Evolutionary conservation across 2,329 filamentous ascomycete genomes (phyloP).

Genomic region (Apiospora hydei): DNA sequence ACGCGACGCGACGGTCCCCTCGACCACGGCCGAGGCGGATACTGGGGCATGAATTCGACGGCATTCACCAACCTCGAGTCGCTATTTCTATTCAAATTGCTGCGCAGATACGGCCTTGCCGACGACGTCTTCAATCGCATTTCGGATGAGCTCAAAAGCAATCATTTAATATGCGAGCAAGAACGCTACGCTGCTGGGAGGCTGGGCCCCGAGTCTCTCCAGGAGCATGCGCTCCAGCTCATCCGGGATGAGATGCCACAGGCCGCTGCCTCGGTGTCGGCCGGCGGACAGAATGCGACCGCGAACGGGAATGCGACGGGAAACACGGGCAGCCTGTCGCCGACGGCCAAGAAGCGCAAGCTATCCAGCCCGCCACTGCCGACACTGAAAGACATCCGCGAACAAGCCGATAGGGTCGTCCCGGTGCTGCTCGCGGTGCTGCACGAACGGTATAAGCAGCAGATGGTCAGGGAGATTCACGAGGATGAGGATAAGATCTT

Average conservation of each 20-base stretch:
- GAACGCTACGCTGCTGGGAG: constrained; percentile 75
- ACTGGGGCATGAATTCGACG: constrained; percentile 63
- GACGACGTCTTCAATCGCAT: constrained; percentile 73
- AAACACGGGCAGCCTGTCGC: constrained; percentile 50
- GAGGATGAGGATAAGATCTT: constrained; percentile 76
- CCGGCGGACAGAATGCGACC: constrained; percentile 33
- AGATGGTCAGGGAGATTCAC: constrained; percentile 73
- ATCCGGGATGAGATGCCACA: constrained; percentile 74
- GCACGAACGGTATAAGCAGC: constrained; percentile 76
- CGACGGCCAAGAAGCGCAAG: constrained; percentile 77
- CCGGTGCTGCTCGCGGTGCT: constrained; percentile 59
- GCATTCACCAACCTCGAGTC: constrained; percentile 86
- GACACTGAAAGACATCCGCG: constrained; percentile 69
- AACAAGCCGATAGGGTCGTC: constrained; percentile 50
- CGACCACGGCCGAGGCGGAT: constrained; percentile 63
- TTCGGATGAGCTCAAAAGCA: constrained; percentile 76
- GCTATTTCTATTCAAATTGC: constrained; percentile 82
- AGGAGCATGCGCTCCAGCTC: constrained; percentile 78
- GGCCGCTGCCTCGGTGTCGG: constrained; percentile 57
- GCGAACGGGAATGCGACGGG: constrained; percentile 41
- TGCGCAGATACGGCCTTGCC: constrained; percentile 72
- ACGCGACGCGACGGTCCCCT: constrained; percentile 61
- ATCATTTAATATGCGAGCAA: constrained; percentile 75
- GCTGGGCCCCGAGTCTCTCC: constrained; percentile 78
- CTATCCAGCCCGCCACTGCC: constrained; percentile 69